These are phyloP conservation scores for Cyberlindnera mrakii DNA, from an alignment of 805 yeast genomes.

Conservation along the genomic window DNA sequence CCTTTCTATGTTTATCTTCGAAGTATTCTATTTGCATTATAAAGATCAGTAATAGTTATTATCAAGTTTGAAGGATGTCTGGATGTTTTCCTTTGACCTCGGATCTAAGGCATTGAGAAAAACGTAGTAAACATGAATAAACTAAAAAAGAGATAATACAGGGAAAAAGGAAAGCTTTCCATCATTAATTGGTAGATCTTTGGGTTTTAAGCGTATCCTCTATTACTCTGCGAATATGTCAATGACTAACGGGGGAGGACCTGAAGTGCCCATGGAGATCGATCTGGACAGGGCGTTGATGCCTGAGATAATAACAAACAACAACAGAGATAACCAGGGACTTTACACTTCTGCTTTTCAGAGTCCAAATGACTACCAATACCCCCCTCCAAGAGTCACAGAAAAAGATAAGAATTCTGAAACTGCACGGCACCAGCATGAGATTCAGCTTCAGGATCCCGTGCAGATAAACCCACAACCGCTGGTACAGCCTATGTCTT, in stretches of 20 bases:
- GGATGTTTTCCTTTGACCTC: too few species aligned
- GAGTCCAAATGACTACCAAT: neutral
- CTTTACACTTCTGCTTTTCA: neutral
- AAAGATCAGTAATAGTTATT: too few species aligned
- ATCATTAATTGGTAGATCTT: too few species aligned
- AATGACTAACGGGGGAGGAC: neutral
- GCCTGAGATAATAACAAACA: slow-evolving; percentile 1
- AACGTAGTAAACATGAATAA: too few species aligned
- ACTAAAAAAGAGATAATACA: too few species aligned
- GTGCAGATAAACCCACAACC: neutral
- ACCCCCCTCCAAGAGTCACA: neutral
- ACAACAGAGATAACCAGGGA: neutral
- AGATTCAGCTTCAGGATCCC: neutral
- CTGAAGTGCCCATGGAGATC: slow-evolving; percentile 8
- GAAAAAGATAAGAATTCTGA: neutral
- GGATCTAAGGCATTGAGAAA: too few species aligned
- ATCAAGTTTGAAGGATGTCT: too few species aligned
- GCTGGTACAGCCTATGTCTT: slow-evolving; percentile 6
- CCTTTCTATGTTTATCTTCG: too few species aligned
- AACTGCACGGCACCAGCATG: neutral
- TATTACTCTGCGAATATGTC: neutral
- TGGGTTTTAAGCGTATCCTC: too few species aligned
- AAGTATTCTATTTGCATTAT: too few species aligned
- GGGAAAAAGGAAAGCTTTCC: too few species aligned
- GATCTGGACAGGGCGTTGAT: slow-evolving; percentile 18